A percentile compares a stretch with the other conserved stretches of the same genome.
These are phyloP conservation scores for Diaporthe caulivora DNA, from an alignment of 2,329 filamentous ascomycete species.

Conservation along the genomic window DNA sequence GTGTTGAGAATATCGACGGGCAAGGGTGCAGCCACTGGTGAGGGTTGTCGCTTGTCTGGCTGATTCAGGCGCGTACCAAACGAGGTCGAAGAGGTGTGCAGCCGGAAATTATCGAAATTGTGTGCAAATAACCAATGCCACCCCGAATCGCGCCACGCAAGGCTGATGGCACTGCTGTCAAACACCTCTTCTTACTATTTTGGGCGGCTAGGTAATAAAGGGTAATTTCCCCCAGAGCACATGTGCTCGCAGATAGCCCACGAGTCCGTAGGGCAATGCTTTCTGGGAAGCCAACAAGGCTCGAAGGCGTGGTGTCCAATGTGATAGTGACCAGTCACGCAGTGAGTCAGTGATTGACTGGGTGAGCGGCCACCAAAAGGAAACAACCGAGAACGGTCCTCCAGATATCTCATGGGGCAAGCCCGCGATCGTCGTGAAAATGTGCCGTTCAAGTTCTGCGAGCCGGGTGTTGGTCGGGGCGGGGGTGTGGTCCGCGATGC, in stretches of 20 bases:
- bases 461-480: conserved; percentile 13
- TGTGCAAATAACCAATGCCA: conserved; percentile 32
- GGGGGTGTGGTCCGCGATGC: conserved; percentile 19
- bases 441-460: conserved; percentile 27
- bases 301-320: conserved; percentile 16
- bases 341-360: conserved; percentile 16
- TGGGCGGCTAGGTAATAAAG: conserved; percentile 13
- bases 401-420: conserved; percentile 10
- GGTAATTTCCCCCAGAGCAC: conserved; percentile 29
- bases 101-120: conserved; percentile 40
- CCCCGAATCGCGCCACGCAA: conserved; percentile 29
- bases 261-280: not conserved
- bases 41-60: conserved; percentile 15
- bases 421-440: conserved; percentile 30
- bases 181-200: conserved; percentile 30
- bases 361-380: not conserved
- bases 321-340: conserved; percentile 27
- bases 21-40: conserved; percentile 21
- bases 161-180: conserved; percentile 35
- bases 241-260: conserved; percentile 10
- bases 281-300: conserved; percentile 10
- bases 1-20: conserved; percentile 4
- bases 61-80: conserved; percentile 32
- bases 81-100: conserved; percentile 21
- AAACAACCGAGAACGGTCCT: conserved; percentile 4